These are phyloP conservation scores for Forsythia viridissima DNA, from an alignment of 257 asterid species.

Conservation along the genomic window DNA sequence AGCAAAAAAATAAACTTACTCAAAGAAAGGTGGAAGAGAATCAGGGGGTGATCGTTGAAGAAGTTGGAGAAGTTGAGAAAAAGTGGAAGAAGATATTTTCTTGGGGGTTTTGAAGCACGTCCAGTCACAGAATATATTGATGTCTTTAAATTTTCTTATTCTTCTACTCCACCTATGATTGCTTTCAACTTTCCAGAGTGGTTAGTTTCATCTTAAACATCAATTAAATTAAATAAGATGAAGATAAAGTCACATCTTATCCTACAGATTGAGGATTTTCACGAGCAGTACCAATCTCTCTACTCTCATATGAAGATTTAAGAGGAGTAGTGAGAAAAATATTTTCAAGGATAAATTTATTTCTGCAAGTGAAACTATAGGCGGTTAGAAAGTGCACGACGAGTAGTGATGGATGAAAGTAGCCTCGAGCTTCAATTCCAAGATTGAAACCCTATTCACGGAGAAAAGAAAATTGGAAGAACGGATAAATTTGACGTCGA, in stretches of 20 bases:
- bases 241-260: conserved; percentile 33
- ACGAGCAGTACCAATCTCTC: conserved; percentile 35
- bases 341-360: conserved; percentile 36
- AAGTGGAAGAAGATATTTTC: conserved; percentile 31
- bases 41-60: conserved; percentile 55
- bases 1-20: conserved; percentile 42
- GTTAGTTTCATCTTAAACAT: too few species aligned
- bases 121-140: conserved; percentile 51
- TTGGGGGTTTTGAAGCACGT: conserved; percentile 66
- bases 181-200: background rate
- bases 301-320: conserved; percentile 33
- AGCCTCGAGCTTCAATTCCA: too few species aligned
- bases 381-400: conserved; percentile 4
- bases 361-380: conserved; percentile 30
- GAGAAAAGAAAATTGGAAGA: too few species aligned
- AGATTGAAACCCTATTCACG: too few species aligned
- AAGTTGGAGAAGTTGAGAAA: conserved; percentile 56
- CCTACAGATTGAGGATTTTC: conserved; percentile 40
- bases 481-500: too few species aligned
- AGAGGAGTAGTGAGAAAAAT: conserved; percentile 30
- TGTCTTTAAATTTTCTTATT: conserved; percentile 32
- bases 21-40: conserved; percentile 68
- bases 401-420: background rate
- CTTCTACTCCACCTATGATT: conserved; percentile 28
- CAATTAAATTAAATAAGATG: background rate